Conservation (phyloP, 441 rosid species). For the California macrophylla region DNA sequence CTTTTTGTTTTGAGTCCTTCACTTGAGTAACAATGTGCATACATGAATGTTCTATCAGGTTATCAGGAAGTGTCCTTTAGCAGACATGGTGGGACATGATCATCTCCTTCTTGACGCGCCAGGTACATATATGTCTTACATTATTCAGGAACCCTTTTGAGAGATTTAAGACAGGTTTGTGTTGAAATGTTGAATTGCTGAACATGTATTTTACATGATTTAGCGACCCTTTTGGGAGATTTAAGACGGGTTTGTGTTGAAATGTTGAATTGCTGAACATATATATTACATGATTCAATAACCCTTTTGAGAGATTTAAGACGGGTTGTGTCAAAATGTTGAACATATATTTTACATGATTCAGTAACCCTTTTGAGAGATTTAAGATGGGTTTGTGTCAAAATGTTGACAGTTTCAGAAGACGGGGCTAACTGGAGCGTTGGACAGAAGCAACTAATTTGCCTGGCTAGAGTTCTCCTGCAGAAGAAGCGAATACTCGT, state of each 20-base stretch:
- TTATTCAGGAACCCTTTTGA: slow-evolving; percentile 2
- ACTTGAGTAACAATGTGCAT: not conserved
- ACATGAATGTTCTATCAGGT: slow-evolving; percentile 28
- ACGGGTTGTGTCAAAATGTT: too few relatives aligned
- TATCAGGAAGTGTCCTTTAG: slow-evolving; percentile 41
- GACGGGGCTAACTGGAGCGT: slow-evolving; percentile 69
- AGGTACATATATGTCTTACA: slow-evolving; percentile 21
- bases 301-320: too few relatives aligned
- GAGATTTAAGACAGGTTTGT: too few relatives aligned
- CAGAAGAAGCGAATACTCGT: slow-evolving; percentile 46
- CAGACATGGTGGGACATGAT: slow-evolving; percentile 42
- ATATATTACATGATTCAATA: too few relatives aligned
- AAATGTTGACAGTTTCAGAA: slow-evolving; percentile 38
- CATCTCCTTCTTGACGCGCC: slow-evolving; percentile 51
- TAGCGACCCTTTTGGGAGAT: too few relatives aligned
- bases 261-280: too few relatives aligned
- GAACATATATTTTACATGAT: not conserved
- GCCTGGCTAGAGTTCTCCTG: slow-evolving; percentile 49
- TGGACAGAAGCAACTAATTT: slow-evolving; percentile 60
- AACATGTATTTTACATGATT: too few relatives aligned
- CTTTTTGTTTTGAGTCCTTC: not conserved
- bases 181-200: too few relatives aligned
- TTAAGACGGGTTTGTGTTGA: too few relatives aligned
- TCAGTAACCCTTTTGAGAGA: slow-evolving; percentile 4
- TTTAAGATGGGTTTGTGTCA: too few relatives aligned